Evolutionary conservation across 345 rosid genomes (phyloP).

Genomic region (Lagerstroemia speciosa): DNA sequence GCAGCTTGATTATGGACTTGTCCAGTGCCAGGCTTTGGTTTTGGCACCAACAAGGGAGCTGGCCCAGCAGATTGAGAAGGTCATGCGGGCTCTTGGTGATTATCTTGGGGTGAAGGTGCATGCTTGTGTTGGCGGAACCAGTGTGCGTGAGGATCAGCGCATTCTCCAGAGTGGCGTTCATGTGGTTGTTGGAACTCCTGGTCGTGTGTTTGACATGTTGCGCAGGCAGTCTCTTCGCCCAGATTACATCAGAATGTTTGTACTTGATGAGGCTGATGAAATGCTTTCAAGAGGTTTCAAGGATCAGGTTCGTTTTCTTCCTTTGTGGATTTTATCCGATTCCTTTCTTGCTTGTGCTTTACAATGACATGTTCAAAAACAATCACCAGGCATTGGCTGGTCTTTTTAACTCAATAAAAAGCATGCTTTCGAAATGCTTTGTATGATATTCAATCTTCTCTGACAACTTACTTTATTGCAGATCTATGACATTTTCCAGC

Average conservation of each 20-base stretch:
- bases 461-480: conserved; percentile 16
- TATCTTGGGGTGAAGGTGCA: conserved; percentile 90
- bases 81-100: conserved; percentile 95
- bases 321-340: not conserved
- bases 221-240: conserved; percentile 80
- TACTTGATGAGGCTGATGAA: conserved; percentile 94
- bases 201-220: conserved; percentile 96
- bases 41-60: conserved; percentile 92
- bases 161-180: conserved; percentile 90
- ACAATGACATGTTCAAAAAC: not conserved
- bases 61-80: conserved; percentile 94
- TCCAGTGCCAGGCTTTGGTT: conserved; percentile 87
- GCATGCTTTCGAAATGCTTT: no score
- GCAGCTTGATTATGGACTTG: conserved; percentile 63
- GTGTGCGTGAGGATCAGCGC: conserved; percentile 91
- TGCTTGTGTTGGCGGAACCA: conserved; percentile 96
- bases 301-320: conserved; percentile 55
- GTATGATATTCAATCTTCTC: not conserved
- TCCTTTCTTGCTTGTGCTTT: not conserved
- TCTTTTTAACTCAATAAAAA: no score
- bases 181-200: conserved; percentile 96
- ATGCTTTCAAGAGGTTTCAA: conserved; percentile 98
- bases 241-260: conserved; percentile 80
- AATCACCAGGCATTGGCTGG: not conserved
- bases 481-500: conserved; percentile 89